Conservation (phyloP, 208 protist species). For the Wallacemonas sp. region DNA sequence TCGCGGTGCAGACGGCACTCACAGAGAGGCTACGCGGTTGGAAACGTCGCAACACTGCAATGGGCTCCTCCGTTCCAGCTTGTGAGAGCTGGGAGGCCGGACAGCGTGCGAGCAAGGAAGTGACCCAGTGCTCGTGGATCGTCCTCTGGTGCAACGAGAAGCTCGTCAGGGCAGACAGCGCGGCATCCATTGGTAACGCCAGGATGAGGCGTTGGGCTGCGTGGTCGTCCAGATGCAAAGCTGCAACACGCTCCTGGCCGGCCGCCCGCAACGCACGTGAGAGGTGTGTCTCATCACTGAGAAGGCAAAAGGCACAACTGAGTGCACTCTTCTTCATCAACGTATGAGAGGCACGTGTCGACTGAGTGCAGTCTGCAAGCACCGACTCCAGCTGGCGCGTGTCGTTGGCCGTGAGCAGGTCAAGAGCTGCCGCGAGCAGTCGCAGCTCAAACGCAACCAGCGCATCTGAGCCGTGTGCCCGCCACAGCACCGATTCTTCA, state of each 20-base stretch:
- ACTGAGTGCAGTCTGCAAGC: background rate
- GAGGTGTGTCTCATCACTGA: conserved; percentile 49
- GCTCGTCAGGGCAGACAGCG: conserved; percentile 25
- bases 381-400: conserved; percentile 1
- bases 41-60: background rate
- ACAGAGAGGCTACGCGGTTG: background rate
- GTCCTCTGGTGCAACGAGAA: conserved; percentile 8
- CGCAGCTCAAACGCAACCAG: background rate
- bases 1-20: background rate
- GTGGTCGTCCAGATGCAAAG: conserved; percentile 64
- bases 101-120: background rate
- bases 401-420: background rate
- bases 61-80: no score
- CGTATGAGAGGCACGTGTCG: background rate
- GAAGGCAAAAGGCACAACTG: conserved; percentile 54
- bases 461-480: background rate
- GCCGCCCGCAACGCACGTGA: conserved; percentile 33
- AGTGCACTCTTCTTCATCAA: conserved; percentile 25
- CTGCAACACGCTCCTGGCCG: conserved; percentile 27
- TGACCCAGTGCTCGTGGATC: conserved; percentile 59
- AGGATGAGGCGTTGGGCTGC: conserved; percentile 66
- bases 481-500: background rate
- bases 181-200: conserved; percentile 38
- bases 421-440: conserved; percentile 2
- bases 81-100: background rate